Percentiles rank a stretch among this genome's conserved stretches.
Conservation (phyloP, 192 early-diverging fungal species). For the Gigaspora rosea region DNA sequence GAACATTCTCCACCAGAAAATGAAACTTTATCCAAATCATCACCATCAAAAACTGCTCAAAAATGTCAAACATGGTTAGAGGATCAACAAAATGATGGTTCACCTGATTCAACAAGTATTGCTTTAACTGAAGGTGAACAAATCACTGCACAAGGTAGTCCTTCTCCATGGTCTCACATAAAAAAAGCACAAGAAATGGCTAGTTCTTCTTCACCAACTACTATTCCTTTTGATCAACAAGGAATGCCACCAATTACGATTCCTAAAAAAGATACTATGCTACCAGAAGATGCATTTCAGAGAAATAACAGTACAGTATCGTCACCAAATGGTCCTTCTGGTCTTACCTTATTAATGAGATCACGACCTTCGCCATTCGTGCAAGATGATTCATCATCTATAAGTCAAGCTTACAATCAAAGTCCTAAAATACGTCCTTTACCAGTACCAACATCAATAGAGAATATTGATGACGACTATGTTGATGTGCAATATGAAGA, state of each 20-base stretch:
- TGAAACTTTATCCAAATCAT: neutral
- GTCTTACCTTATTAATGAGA: conserved; percentile 27
- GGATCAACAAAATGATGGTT: conserved; percentile 1
- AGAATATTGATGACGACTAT: neutral
- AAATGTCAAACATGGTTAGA: conserved; percentile 19
- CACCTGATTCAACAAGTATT: neutral
- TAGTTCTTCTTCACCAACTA: neutral
- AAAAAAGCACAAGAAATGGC: conserved; percentile 20
- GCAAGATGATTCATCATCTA: neutral
- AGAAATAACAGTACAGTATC: conserved; percentile 13
- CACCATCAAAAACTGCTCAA: neutral
- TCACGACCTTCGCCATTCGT: neutral
- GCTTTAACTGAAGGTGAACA: neutral
- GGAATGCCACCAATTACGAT: neutral
- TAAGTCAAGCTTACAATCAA: neutral
- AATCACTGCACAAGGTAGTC: neutral
- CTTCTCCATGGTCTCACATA: conserved; percentile 24
- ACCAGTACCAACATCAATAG: conserved; percentile 11
- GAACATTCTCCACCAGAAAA: neutral
- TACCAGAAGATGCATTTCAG: conserved; percentile 18
- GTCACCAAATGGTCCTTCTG: conserved; percentile 21
- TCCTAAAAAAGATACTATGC: neutral
- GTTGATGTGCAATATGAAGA: neutral
- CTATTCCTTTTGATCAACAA: neutral
- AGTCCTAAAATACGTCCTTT: neutral